phyloP scores from a whole-genome alignment of 2,329 filamentous ascomycete species.

The Huntiella bhutanensis region DNA sequence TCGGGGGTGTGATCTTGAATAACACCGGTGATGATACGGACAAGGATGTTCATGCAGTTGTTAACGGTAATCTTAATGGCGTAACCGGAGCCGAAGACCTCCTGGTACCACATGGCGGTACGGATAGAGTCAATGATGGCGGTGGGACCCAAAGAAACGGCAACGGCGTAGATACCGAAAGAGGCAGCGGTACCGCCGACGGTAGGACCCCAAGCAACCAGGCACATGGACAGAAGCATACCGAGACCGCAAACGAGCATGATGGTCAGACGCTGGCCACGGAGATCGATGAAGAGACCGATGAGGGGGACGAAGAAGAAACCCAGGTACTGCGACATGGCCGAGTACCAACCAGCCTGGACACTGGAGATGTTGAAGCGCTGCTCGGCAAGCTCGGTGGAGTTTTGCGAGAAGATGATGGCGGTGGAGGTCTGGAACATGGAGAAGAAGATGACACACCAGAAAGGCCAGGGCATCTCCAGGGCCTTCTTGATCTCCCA shows the following conservation, averaged over 20 bases:
- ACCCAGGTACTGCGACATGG: constrained; percentile 32
- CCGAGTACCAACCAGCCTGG: constrained; percentile 40
- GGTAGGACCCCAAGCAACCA: constrained; percentile 32
- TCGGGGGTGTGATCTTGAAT: constrained; percentile 36
- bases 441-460: constrained; percentile 34
- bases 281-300: constrained; percentile 35
- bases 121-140: constrained; percentile 42
- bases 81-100: constrained; percentile 41
- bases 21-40: constrained; percentile 36
- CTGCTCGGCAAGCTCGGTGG: constrained; percentile 41
- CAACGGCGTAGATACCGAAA: constrained; percentile 41
- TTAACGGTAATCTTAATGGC: constrained; percentile 42
- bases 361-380: constrained; percentile 35
- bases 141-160: constrained; percentile 34
- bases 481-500: constrained; percentile 37
- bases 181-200: constrained; percentile 34
- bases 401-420: constrained; percentile 34
- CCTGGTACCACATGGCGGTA: constrained; percentile 39
- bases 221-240: constrained; percentile 32
- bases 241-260: constrained; percentile 30
- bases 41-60: constrained; percentile 43
- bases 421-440: constrained; percentile 40
- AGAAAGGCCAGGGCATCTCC: constrained; percentile 40
- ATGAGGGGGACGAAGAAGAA: constrained; percentile 40
- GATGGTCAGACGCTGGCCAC: constrained; percentile 36